phyloP scores from a whole-genome alignment of 148 eudicot genomes.

The Linanthus parryae region DNA sequence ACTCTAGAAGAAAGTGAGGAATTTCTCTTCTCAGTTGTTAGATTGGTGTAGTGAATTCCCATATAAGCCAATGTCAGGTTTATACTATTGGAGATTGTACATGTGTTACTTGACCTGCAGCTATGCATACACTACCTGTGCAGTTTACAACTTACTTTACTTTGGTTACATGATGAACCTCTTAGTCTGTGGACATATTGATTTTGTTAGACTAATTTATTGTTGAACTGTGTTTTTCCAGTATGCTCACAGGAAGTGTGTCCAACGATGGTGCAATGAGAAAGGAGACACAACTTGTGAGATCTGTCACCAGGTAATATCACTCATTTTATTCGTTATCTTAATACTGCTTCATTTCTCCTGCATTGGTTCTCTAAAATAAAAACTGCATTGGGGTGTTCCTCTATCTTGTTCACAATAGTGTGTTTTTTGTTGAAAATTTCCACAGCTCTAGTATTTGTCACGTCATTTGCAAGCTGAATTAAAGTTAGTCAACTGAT shows the following conservation, averaged over 20 bases:
- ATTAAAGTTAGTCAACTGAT: not conserved
- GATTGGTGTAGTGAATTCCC: too few species aligned
- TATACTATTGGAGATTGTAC: too few species aligned
- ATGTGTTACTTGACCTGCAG: too few species aligned
- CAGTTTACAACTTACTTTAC: too few species aligned
- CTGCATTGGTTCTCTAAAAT: not conserved
- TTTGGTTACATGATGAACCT: too few species aligned
- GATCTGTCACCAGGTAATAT: slow-evolving; percentile 78
- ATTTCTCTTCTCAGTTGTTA: too few species aligned
- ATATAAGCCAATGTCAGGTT: too few species aligned
- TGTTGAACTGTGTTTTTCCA: slow-evolving; percentile 19
- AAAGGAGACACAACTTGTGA: slow-evolving; percentile 78
- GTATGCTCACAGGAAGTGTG: slow-evolving; percentile 90
- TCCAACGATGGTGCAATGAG: slow-evolving; percentile 85
- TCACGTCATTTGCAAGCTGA: not conserved
- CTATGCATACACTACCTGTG: too few species aligned
- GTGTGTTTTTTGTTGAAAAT: not conserved
- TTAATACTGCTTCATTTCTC: not conserved
- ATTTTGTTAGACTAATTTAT: too few species aligned
- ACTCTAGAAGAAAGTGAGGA: too few species aligned
- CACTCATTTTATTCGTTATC: not conserved
- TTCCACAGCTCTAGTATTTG: not conserved
- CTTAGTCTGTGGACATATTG: not conserved
- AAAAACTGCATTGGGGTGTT: not conserved
- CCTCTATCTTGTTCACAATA: not conserved